Conservation (phyloP, 1,139 yeast species). For the Debaryomyces psychrophilus region DNA sequence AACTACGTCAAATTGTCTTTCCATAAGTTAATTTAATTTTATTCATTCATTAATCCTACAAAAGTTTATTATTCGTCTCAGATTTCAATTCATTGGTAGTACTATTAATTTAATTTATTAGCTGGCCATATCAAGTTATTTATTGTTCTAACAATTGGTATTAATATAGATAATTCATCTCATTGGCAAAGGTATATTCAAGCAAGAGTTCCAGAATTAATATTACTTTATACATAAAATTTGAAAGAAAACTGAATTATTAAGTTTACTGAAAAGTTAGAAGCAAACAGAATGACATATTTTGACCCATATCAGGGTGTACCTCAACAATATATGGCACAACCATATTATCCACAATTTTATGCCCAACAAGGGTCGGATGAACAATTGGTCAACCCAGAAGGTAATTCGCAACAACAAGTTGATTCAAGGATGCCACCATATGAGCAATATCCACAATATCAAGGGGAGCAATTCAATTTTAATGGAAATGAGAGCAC, state of each 20-base stretch:
- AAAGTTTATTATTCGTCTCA: not conserved
- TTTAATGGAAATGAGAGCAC: slow-evolving; percentile 19
- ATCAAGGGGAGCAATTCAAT: slow-evolving; percentile 17
- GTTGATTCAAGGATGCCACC: slow-evolving; percentile 10
- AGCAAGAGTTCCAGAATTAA: not conserved
- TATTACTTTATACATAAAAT: not conserved
- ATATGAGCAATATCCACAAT: slow-evolving; percentile 22
- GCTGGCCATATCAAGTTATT: not conserved
- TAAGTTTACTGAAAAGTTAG: not conserved
- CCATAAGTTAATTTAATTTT: not conserved
- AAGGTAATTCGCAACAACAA: slow-evolving; percentile 2
- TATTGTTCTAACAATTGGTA: not conserved
- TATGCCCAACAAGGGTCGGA: slow-evolving; percentile 27
- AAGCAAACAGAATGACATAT: slow-evolving; percentile 37
- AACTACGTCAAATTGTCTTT: not conserved
- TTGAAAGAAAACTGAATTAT: not conserved
- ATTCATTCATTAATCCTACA: slow-evolving; percentile 1
- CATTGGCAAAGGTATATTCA: not conserved
- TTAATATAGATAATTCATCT: not conserved
- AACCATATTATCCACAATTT: slow-evolving; percentile 39
- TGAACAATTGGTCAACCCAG: slow-evolving; percentile 12
- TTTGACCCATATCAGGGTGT: slow-evolving; percentile 49
- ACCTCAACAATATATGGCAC: slow-evolving; percentile 43
- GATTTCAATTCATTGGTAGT: slow-evolving; percentile 1
- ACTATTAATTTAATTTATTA: not conserved